phyloP scores from a whole-genome alignment of 164 flowering plant genomes.

The Euptelea pleiosperma region DNA sequence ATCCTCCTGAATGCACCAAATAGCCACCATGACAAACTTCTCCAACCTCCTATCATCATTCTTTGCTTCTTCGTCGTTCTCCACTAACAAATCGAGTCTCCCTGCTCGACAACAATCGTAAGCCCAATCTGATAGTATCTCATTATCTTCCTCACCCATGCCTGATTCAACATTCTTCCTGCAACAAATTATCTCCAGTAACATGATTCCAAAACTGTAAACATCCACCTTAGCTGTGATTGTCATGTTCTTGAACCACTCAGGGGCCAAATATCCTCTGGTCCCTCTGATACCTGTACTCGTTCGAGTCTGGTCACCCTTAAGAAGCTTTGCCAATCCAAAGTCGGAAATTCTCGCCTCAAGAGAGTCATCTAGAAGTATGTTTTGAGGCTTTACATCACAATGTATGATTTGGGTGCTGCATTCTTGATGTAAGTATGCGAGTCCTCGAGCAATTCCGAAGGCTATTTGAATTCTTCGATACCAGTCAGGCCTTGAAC shows the following conservation, averaged over 20 bases:
- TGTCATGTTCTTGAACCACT: constrained; percentile 13
- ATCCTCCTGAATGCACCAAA: constrained; percentile 23
- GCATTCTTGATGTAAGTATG: constrained; percentile 23
- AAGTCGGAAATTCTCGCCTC: constrained; percentile 15
- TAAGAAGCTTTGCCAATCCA: constrained; percentile 17
- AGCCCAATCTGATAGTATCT: constrained; percentile 10
- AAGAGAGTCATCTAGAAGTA: constrained; percentile 12
- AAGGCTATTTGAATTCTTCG: constrained; percentile 11
- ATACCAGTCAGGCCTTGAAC: constrained; percentile 17
- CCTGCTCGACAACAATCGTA: constrained; percentile 14
- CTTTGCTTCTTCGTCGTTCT: constrained; percentile 5
- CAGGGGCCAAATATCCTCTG: constrained; percentile 18
- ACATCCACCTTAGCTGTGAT: constrained; percentile 13
- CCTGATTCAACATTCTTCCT: neutral
- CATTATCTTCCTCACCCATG: neutral
- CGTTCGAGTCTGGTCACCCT: constrained; percentile 9
- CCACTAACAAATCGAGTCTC: neutral
- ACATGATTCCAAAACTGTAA: constrained; percentile 15
- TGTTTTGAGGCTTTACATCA: constrained; percentile 23
- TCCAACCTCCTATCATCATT: constrained; percentile 11
- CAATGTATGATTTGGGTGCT: constrained; percentile 22
- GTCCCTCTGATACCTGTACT: constrained; percentile 12
- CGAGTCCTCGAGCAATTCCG: constrained; percentile 18
- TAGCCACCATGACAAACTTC: constrained; percentile 9
- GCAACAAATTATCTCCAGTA: constrained; percentile 15